phyloP scores from a whole-genome alignment of 805 yeast genomes.

The Pichia nanzhaoensis region DNA sequence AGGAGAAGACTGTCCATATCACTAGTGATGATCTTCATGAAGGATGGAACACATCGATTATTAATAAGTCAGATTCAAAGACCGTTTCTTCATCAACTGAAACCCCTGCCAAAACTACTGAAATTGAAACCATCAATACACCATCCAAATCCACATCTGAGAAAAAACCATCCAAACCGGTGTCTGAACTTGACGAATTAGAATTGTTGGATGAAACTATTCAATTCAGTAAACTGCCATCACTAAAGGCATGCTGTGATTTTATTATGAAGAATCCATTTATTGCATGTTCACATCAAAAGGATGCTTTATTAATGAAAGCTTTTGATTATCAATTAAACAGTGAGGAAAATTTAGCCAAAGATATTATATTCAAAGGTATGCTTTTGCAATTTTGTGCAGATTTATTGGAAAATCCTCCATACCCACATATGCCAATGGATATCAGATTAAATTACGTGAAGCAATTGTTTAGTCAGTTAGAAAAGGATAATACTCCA shows the following conservation, averaged over 20 bases:
- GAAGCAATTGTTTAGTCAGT: slow-evolving; percentile 50
- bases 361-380: slow-evolving; percentile 72
- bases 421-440: slow-evolving; percentile 14
- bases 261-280: slow-evolving; percentile 53
- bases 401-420: slow-evolving; percentile 20
- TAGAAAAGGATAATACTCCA: slow-evolving; percentile 47
- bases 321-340: slow-evolving; percentile 80
- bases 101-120: neutral
- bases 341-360: slow-evolving; percentile 47
- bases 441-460: slow-evolving; percentile 13
- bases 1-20: slow-evolving; percentile 69
- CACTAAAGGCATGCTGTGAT: slow-evolving; percentile 41
- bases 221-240: slow-evolving; percentile 53
- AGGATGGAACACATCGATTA: slow-evolving; percentile 81
- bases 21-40: slow-evolving; percentile 88
- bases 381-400: slow-evolving; percentile 61
- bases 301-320: slow-evolving; percentile 87
- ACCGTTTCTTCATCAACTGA: neutral
- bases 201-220: slow-evolving; percentile 57
- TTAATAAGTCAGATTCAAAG: slow-evolving; percentile 42
- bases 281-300: slow-evolving; percentile 75
- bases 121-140: slow-evolving; percentile 9
- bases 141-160: slow-evolving; percentile 14
- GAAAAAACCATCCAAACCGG: slow-evolving; percentile 28
- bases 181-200: slow-evolving; percentile 40